These are phyloP conservation scores for Sporobolomyces pararoseus DNA, from an alignment of 768 basidiomycete species.

Conservation along the genomic window DNA sequence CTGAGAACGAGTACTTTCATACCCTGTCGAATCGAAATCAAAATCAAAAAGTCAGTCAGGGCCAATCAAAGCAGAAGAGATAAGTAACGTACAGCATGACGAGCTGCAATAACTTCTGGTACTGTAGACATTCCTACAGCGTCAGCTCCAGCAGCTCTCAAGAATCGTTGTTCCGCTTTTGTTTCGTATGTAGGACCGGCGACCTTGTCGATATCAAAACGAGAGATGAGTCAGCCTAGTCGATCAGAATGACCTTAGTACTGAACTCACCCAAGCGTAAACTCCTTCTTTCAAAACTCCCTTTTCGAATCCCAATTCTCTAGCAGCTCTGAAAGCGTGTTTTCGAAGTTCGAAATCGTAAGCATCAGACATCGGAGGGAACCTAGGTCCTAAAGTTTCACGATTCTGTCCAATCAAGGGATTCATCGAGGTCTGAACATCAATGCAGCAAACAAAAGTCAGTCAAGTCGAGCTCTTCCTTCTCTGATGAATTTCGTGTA, in stretches of 20 bases:
- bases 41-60: background rate
- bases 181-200: slow-evolving; percentile 82
- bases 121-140: slow-evolving; percentile 95
- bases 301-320: slow-evolving; percentile 58
- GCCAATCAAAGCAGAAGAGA: background rate
- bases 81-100: slow-evolving; percentile 37
- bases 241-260: background rate
- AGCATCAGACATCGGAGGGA: slow-evolving; percentile 74
- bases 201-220: slow-evolving; percentile 41
- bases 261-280: slow-evolving; percentile 70
- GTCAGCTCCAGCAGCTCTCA: slow-evolving; percentile 70
- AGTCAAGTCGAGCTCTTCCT: background rate
- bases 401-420: slow-evolving; percentile 72
- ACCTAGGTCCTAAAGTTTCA: slow-evolving; percentile 60
- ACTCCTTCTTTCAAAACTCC: slow-evolving; percentile 70
- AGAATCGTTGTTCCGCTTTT: slow-evolving; percentile 75
- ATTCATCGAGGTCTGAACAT: slow-evolving; percentile 52
- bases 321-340: slow-evolving; percentile 66
- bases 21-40: slow-evolving; percentile 53
- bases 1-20: slow-evolving; percentile 73
- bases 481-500: too few relatives aligned
- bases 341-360: slow-evolving; percentile 71
- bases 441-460: too few relatives aligned
- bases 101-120: slow-evolving; percentile 76
- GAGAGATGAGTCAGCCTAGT: slow-evolving; percentile 32